Evolutionary conservation across 1,284 basidiomycete species (phyloP).

Genomic region (Ceratobasidium sp.): DNA sequence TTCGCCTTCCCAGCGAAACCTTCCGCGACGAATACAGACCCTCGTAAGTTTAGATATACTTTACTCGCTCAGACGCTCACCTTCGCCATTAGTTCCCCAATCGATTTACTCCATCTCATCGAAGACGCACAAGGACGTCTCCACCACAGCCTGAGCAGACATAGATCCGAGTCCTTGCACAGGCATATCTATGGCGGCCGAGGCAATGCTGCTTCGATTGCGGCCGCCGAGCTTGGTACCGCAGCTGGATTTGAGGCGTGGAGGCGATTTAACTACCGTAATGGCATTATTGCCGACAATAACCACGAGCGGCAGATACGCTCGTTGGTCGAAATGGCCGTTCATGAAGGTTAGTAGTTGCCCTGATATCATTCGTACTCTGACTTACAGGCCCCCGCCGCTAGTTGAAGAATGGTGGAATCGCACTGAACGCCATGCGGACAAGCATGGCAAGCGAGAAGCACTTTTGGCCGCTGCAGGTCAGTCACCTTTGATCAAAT

Average conservation of each 20-base stretch:
- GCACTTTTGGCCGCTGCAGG: conserved; percentile 69
- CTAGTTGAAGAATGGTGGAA: conserved; percentile 58
- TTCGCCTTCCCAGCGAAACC: background rate
- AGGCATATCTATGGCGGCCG: conserved; percentile 69
- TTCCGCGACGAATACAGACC: background rate
- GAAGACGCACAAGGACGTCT: background rate
- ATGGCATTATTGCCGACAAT: conserved; percentile 37
- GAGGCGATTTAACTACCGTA: conserved; percentile 34
- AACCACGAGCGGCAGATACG: conserved; percentile 1
- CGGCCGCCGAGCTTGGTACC: conserved; percentile 55
- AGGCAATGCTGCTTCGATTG: conserved; percentile 56
- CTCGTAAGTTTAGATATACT: background rate
- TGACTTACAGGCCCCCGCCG: conserved; percentile 6
- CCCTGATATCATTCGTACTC: background rate
- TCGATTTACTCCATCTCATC: background rate
- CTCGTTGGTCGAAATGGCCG: conserved; percentile 13
- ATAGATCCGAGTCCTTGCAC: conserved; percentile 65
- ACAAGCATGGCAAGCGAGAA: conserved; percentile 62
- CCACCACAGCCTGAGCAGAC: background rate
- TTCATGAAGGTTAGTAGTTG: background rate
- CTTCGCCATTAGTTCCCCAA: conserved; percentile 1
- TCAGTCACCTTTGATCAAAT: conserved; percentile 47
- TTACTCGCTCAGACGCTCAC: background rate
- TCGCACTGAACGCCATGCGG: conserved; percentile 61
- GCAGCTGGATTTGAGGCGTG: conserved; percentile 47